Conservation (phyloP, 2,329 filamentous ascomycete species). For the Fusarium hostae region DNA sequence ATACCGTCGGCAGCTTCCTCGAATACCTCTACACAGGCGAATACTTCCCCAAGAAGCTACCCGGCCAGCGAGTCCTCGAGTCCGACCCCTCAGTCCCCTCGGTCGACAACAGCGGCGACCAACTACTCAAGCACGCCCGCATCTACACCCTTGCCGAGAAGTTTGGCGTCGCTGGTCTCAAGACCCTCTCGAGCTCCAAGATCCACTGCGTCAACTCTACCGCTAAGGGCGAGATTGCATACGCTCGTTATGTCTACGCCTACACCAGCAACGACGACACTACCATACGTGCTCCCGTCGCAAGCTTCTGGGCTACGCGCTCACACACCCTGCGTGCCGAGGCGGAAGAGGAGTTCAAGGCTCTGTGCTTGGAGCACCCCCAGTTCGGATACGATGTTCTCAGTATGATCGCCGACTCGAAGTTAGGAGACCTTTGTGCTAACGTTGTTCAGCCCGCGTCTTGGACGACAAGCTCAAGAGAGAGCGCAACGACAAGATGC, state of each 20-base stretch:
- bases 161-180: constrained; percentile 74
- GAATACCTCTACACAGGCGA: constrained; percentile 56
- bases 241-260: constrained; percentile 72
- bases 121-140: constrained; percentile 88
- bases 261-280: constrained; percentile 36
- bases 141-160: constrained; percentile 90
- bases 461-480: constrained; percentile 74
- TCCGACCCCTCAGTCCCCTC: constrained; percentile 71
- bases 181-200: constrained; percentile 83
- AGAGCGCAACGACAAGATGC: constrained; percentile 69
- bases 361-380: constrained; percentile 87
- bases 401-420: constrained; percentile 60
- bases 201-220: constrained; percentile 92
- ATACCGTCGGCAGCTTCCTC: constrained; percentile 54
- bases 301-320: constrained; percentile 44
- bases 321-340: constrained; percentile 83
- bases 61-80: constrained; percentile 75
- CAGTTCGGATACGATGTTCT: constrained; percentile 95
- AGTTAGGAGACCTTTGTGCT: neutral
- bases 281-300: constrained; percentile 39
- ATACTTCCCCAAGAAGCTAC: constrained; percentile 77
- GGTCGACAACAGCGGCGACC: constrained; percentile 81
- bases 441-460: constrained; percentile 63
- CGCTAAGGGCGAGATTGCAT: constrained; percentile 88
- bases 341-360: constrained; percentile 85